Conservation (phyloP, 106 monocot genomes). For the Ottelia alismoides region DNA sequence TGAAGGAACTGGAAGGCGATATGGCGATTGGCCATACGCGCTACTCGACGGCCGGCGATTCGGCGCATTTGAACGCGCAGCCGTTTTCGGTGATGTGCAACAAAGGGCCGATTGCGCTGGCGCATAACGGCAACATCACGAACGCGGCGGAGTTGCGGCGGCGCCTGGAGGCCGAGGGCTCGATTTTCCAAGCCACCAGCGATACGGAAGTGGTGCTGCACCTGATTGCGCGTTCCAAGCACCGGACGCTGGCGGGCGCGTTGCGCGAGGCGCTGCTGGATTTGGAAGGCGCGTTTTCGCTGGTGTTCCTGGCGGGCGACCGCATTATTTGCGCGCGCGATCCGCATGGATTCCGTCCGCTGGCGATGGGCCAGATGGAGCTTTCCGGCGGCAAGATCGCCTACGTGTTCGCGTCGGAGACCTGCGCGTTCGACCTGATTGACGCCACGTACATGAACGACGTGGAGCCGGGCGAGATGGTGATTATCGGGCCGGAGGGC, state of each 20-base stretch:
- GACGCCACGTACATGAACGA: conserved; percentile 26
- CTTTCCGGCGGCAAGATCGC: conserved; percentile 18
- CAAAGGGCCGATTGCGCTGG: conserved; percentile 21
- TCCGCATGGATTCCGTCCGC: conserved; percentile 64
- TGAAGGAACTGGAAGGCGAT: conserved; percentile 34
- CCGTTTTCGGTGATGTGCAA: conserved; percentile 32
- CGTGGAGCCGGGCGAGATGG: background rate
- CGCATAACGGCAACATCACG: conserved; percentile 66
- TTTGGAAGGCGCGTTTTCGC: conserved; percentile 33
- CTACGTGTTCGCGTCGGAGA: conserved; percentile 51
- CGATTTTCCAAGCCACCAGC: conserved; percentile 53
- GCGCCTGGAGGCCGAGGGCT: conserved; percentile 28
- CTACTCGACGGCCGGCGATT: conserved; percentile 58
- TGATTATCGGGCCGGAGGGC: conserved; percentile 22
- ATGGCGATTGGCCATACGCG: conserved; percentile 63
- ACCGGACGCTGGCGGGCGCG: conserved; percentile 38
- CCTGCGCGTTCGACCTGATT: conserved; percentile 46
- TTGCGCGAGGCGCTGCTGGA: conserved; percentile 21
- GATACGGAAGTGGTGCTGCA: conserved; percentile 52
- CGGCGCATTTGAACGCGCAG: conserved; percentile 57
- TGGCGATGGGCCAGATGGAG: conserved; percentile 42
- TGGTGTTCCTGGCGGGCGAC: conserved; percentile 28
- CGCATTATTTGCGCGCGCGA: conserved; percentile 55
- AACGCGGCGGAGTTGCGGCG: conserved; percentile 30
- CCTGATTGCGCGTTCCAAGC: conserved; percentile 40